These are phyloP conservation scores for Hevea brasiliensis DNA, from an alignment of 345 rosid species.

Conservation along the genomic window DNA sequence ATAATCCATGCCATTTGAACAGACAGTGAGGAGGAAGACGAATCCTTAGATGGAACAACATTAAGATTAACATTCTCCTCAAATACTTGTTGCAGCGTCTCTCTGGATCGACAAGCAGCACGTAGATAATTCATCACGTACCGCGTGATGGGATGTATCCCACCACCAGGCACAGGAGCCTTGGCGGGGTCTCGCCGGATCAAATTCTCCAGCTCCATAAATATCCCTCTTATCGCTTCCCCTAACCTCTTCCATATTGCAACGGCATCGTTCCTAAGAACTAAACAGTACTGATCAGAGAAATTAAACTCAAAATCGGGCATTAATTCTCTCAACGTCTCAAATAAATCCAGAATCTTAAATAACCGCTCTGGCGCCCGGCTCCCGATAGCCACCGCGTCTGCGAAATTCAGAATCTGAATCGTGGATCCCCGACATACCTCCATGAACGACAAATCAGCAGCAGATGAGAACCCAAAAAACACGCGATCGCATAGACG, in stretches of 20 bases:
- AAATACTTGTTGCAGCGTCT: conserved; percentile 71
- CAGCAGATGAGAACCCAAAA: conserved; percentile 61
- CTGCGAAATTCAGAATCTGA: conserved; percentile 74
- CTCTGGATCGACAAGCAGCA: conserved; percentile 75
- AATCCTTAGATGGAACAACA: conserved; percentile 11
- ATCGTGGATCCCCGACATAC: conserved; percentile 34
- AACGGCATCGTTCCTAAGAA: conserved; percentile 53
- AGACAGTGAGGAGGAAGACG: conserved; percentile 52
- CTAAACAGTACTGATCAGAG: too few species aligned
- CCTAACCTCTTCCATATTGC: conserved; percentile 77
- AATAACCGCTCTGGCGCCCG: conserved; percentile 85
- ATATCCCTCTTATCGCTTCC: conserved; percentile 74
- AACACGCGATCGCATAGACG: conserved; percentile 88
- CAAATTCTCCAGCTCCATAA: conserved; percentile 90
- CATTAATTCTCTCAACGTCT: too few species aligned
- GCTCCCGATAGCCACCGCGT: conserved; percentile 67
- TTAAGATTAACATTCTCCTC: conserved; percentile 49
- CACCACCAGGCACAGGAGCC: conserved; percentile 77
- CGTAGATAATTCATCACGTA: conserved; percentile 88
- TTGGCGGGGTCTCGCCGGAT: conserved; percentile 83
- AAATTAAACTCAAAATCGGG: too few species aligned
- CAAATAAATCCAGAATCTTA: conserved; percentile 36
- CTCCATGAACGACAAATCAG: conserved; percentile 88
- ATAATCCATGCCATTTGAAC: conserved; percentile 86
- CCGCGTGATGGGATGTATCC: conserved; percentile 82